Base-by-base conservation (phyloP, 106 monocot genomes). In the Acanthochlamys bracteata region DNA sequence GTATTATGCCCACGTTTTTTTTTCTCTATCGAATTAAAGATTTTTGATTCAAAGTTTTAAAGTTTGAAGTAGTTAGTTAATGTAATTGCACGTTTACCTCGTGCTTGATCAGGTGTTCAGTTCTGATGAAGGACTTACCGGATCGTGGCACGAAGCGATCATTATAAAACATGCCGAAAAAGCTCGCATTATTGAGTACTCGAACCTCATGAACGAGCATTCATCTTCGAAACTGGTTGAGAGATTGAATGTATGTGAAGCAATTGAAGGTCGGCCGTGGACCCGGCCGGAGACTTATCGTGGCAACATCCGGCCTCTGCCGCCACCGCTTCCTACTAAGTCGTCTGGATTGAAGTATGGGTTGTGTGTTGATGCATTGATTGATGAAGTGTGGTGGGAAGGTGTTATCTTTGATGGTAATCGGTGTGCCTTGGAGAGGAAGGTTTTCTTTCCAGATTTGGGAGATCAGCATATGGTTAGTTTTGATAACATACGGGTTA, bases 321-420 rank as follows among this genome's bases (percentile, higher is more conserved):
- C 76, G 16, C 79, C 84, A 59, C 56, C 14, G 39, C 16, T 24
- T 46, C 45, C 33, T 25, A 39, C 74, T 12, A 41, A 69, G 7
- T 33, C n/a, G 24, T 24, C 25, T 8, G 67, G 62, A 10, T 45
- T 82, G 41, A 65, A 45, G 25, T 89, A 82, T 51, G 82, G 84
- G 16, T 41, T 74, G 9, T 89, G 89, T 60, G 82, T 89, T 55
- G 89, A 89, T 79, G 89, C 74, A 15, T 71, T 71, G 22, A 46
- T 89, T n/a, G 22, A 84, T 55, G 72, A 72, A 63, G 79, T 76
- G 11, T 89, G 84, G 89, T 89, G 84, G 82, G 89, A 89, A 74
- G 89, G 89, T 10, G 89, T 84, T 0, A 57, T 84, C 13, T 77
- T 84, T 53, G 84, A 89, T 60, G 63, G 58, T 7, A 16, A 61